phyloP scores from a whole-genome alignment of 148 eudicot genomes.

The Persicaria tinctoria region DNA sequence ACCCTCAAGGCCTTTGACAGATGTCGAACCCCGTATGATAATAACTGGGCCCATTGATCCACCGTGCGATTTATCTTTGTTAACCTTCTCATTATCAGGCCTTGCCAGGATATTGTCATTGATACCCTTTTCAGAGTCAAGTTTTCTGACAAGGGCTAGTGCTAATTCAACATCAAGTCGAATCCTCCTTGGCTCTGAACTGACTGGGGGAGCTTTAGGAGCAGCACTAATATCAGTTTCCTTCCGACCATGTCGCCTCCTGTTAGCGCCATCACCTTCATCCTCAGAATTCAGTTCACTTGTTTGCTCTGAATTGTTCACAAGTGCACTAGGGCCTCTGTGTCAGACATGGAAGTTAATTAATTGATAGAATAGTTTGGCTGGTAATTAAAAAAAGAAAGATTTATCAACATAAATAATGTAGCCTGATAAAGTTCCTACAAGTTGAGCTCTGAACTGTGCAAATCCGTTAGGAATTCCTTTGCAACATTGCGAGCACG shows the following conservation, averaged over 20 bases:
- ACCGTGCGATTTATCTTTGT: constrained; percentile 43
- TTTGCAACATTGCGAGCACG: constrained; percentile 66
- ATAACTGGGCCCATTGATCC: constrained; percentile 77
- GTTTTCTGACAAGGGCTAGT: constrained; percentile 69
- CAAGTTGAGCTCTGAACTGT: constrained; percentile 80
- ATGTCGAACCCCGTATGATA: constrained; percentile 55
- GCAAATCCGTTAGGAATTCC: constrained; percentile 79
- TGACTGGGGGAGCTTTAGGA: constrained; percentile 73
- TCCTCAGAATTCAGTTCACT: constrained; percentile 77
- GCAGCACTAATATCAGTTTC: constrained; percentile 66
- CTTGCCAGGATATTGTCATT: constrained; percentile 73
- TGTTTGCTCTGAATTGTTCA: constrained; percentile 58
- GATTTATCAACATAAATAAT: neutral
- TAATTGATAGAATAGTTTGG: constrained; percentile 20
- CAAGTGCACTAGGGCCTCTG: constrained; percentile 77
- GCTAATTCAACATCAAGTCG: constrained; percentile 74
- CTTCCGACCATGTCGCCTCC: constrained; percentile 72
- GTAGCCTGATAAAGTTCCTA: constrained; percentile 21
- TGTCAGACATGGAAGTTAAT: constrained; percentile 15
- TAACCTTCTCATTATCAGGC: constrained; percentile 56
- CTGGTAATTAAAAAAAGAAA: neutral
- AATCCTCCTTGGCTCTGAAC: constrained; percentile 73
- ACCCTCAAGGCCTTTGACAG: constrained; percentile 92
- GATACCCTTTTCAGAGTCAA: constrained; percentile 81
- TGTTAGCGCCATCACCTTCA: constrained; percentile 65